phyloP scores from a whole-genome alignment of 78 protist genomes.

The Dictyostelium capitatum region DNA sequence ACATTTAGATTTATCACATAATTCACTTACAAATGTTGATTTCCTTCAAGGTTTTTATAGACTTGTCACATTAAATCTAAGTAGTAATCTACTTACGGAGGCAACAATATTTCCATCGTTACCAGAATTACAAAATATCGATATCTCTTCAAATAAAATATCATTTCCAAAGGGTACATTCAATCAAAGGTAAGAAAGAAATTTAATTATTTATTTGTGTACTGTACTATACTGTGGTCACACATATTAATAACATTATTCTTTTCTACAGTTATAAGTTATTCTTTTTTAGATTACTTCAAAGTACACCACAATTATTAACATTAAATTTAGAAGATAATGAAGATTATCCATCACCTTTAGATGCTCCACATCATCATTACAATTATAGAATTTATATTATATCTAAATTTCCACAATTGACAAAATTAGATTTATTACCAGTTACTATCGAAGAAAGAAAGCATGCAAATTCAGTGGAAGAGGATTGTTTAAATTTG shows the following conservation, averaged over 20 bases:
- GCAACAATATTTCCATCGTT: conserved; percentile 41
- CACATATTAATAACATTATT: conserved; percentile 24
- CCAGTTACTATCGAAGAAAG: conserved; percentile 55
- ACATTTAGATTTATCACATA: conserved; percentile 68
- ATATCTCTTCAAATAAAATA: conserved; percentile 49
- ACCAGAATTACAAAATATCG: conserved; percentile 48
- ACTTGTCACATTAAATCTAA: conserved; percentile 38
- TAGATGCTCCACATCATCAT: conserved; percentile 69
- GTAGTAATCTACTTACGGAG: conserved; percentile 50
- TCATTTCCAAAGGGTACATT: conserved; percentile 24
- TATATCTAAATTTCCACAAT: conserved; percentile 60
- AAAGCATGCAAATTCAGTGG: conserved; percentile 64
- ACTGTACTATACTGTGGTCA: too few relatives aligned
- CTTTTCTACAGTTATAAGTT: conserved; percentile 1
- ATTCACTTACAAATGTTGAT: conserved; percentile 61
- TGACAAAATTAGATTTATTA: conserved; percentile 51
- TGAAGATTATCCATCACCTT: conserved; percentile 70
- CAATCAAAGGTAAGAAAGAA: not conserved
- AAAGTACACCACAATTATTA: conserved; percentile 26
- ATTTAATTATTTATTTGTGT: too few relatives aligned
- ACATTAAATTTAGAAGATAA: conserved; percentile 41
- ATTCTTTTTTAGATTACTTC: conserved; percentile 47
- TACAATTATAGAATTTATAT: conserved; percentile 75
- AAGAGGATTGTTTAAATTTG: conserved; percentile 25
- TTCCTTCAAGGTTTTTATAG: conserved; percentile 69